Conservation (phyloP, 495 filamentous ascomycete species). For the Neurospora sublineolata region DNA sequence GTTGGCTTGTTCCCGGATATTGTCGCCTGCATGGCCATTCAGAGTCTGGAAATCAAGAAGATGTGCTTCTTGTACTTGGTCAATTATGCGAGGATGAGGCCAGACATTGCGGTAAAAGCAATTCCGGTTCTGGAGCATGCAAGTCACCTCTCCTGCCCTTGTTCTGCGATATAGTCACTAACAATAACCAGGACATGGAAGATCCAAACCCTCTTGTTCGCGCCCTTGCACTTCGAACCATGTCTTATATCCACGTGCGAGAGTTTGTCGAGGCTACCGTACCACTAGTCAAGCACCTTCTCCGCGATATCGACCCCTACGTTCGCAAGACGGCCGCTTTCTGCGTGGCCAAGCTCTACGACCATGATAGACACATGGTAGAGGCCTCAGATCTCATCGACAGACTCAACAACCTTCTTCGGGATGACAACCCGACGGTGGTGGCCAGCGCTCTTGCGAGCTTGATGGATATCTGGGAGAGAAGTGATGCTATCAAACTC, state of each 20-base stretch:
- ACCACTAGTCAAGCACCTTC: slow-evolving; percentile 66
- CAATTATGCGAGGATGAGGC: slow-evolving; percentile 91
- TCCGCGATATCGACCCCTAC: slow-evolving; percentile 86
- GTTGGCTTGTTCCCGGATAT: slow-evolving; percentile 93
- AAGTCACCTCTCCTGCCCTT: slow-evolving; percentile 18
- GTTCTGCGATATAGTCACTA: slow-evolving; percentile 1
- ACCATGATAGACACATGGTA: slow-evolving; percentile 84
- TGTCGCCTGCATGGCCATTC: slow-evolving; percentile 85
- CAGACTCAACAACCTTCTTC: slow-evolving; percentile 74
- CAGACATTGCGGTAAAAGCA: slow-evolving; percentile 87
- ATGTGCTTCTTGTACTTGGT: slow-evolving; percentile 99
- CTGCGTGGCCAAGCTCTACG: slow-evolving; percentile 94
- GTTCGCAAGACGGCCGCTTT: slow-evolving; percentile 96
- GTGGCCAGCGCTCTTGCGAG: slow-evolving; percentile 87
- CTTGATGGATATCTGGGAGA: slow-evolving; percentile 96
- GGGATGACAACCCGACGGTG: slow-evolving; percentile 94
- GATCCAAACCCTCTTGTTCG: slow-evolving; percentile 87
- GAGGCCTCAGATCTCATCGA: slow-evolving; percentile 89
- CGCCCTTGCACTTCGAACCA: slow-evolving; percentile 84
- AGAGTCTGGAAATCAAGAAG: slow-evolving; percentile 97
- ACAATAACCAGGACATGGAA: slow-evolving; percentile 66
- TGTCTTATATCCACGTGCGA: slow-evolving; percentile 93
- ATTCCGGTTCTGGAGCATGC: slow-evolving; percentile 78
- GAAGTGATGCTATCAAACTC: slow-evolving; percentile 92
- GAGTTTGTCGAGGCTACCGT: slow-evolving; percentile 92